These are phyloP conservation scores for Diophrys sp. DNA, from an alignment of 73 alveolate genomes.

Conservation along the genomic window DNA sequence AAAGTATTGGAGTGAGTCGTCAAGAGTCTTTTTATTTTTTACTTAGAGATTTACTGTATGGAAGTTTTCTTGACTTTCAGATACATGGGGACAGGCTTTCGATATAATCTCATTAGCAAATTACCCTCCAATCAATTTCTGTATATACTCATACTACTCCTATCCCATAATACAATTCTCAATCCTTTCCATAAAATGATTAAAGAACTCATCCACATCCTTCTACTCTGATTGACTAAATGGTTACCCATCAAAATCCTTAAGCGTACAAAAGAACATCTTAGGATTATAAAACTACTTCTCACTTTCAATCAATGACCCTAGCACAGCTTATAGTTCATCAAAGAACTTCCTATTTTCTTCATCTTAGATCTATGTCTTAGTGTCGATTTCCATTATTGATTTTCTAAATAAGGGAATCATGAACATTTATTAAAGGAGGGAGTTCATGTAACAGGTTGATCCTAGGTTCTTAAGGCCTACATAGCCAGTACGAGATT, in stretches of 20 bases:
- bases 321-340: slow-evolving; percentile 6
- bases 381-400: slow-evolving; percentile 30
- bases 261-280: slow-evolving; percentile 73
- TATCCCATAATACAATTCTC: slow-evolving; percentile 83
- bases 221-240: slow-evolving; percentile 77
- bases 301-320: slow-evolving; percentile 68
- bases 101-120: slow-evolving; percentile 75
- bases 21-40: slow-evolving; percentile 71
- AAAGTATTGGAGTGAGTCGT: slow-evolving; percentile 73
- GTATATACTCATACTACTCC: slow-evolving; percentile 67
- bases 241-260: slow-evolving; percentile 78
- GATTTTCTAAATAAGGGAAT: slow-evolving; percentile 72
- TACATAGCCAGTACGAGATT: slow-evolving; percentile 29
- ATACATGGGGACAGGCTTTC: slow-evolving; percentile 82
- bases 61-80: slow-evolving; percentile 87
- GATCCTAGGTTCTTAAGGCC: slow-evolving; percentile 87
- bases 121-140: slow-evolving; percentile 81
- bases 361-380: slow-evolving; percentile 37
- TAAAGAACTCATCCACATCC: slow-evolving; percentile 94
- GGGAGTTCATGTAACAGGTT: slow-evolving; percentile 84
- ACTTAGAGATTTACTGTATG: slow-evolving; percentile 84
- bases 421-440: slow-evolving; percentile 83
- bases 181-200: slow-evolving; percentile 79
- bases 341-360: slow-evolving; percentile 3
- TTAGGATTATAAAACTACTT: slow-evolving; percentile 80